Evolutionary conservation across 345 rosid species (phyloP).

Genomic region (Zanthoxylum bungeanum): DNA sequence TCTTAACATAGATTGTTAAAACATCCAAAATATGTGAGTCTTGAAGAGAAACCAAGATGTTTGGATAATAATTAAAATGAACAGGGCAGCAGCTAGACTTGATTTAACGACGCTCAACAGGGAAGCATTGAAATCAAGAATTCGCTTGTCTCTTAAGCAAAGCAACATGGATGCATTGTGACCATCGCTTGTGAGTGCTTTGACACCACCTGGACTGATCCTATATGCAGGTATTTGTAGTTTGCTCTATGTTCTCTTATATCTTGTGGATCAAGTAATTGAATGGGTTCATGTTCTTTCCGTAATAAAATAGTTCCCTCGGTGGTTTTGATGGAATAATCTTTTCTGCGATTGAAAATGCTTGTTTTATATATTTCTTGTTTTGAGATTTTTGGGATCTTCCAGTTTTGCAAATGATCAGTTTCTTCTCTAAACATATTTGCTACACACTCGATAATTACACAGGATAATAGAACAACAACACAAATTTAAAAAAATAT

Average conservation of each 20-base stretch:
- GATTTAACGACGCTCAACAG: not conserved
- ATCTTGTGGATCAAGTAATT: not conserved
- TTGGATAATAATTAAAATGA: not conserved
- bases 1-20: not conserved
- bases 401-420: not conserved
- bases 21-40: not conserved
- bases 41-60: not conserved
- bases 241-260: not conserved
- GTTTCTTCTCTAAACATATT: too few relatives aligned
- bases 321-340: not conserved
- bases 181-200: not conserved
- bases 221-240: not conserved
- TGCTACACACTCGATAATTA: too few relatives aligned
- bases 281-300: not conserved
- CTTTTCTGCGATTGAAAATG: slow-evolving; percentile 4
- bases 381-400: not conserved
- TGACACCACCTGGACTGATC: slow-evolving; percentile 2
- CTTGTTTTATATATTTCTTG: not conserved
- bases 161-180: not conserved
- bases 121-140: not conserved
- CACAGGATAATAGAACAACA: not conserved
- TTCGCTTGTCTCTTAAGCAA: not conserved
- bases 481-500: not conserved
- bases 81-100: not conserved
- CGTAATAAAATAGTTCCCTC: not conserved